A percentile compares a stretch with the other conserved stretches of the same genome.
These are phyloP conservation scores for Phaseolus coccineus DNA, from an alignment of 331 rosid species.

Conservation along the genomic window DNA sequence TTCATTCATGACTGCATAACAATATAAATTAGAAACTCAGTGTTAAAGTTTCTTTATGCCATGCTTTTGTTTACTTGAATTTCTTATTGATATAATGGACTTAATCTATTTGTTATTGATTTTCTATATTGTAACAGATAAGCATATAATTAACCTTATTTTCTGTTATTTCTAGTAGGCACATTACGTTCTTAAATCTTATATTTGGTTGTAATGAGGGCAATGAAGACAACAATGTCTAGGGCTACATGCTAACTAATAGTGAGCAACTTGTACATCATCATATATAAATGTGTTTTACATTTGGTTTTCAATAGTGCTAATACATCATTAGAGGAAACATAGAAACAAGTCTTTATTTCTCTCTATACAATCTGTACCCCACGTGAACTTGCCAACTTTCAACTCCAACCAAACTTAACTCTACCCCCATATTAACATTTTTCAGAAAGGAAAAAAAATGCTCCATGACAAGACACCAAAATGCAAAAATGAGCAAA, in stretches of 20 bases:
- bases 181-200: no score
- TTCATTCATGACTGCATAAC: no score
- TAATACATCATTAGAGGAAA: slow-evolving; percentile 46
- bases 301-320: slow-evolving; percentile 40
- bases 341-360: slow-evolving; percentile 45
- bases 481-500: slow-evolving; percentile 53
- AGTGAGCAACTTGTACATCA: slow-evolving; percentile 27
- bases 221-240: no score
- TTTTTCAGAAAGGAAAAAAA: slow-evolving; percentile 43
- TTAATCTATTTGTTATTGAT: no score
- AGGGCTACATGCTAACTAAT: neutral
- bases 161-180: no score
- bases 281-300: slow-evolving; percentile 33
- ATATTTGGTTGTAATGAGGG: no score
- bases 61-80: no score
- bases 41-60: no score
- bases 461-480: slow-evolving; percentile 43
- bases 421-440: slow-evolving; percentile 57
- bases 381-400: slow-evolving; percentile 45
- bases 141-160: no score
- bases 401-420: slow-evolving; percentile 44
- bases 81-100: no score
- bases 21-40: no score
- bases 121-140: no score
- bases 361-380: slow-evolving; percentile 64